Percentiles rank a stretch among this genome's conserved stretches.
Evolutionary conservation across 1,284 basidiomycete genomes (phyloP).

Genomic region (Trichosporon sp.): DNA sequence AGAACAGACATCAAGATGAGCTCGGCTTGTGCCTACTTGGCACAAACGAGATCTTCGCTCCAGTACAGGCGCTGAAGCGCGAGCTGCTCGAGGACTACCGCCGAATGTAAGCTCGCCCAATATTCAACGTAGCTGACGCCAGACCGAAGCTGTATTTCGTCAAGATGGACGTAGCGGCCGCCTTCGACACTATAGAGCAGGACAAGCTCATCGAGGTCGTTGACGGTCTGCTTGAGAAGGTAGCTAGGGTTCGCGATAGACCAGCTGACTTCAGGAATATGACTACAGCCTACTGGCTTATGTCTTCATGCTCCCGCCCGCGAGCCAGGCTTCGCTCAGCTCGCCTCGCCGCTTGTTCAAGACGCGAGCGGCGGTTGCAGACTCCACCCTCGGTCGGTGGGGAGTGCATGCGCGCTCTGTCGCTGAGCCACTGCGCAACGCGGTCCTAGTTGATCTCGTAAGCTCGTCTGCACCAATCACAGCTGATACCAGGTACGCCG

Average conservation of each 20-base stretch:
- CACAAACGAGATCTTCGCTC: slow-evolving; percentile 72
- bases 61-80: slow-evolving; percentile 64
- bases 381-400: slow-evolving; percentile 15
- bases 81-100: slow-evolving; percentile 53
- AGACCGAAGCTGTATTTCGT: slow-evolving; percentile 88
- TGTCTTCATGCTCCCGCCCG: slow-evolving; percentile 36
- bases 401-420: slow-evolving; percentile 50
- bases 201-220: slow-evolving; percentile 74
- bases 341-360: slow-evolving; percentile 35
- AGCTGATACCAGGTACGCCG: slow-evolving; percentile 24
- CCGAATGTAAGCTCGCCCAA: slow-evolving; percentile 53
- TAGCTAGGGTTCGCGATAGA: slow-evolving; percentile 34
- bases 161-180: slow-evolving; percentile 90
- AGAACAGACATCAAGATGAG: slow-evolving; percentile 60
- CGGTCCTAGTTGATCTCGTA: slow-evolving; percentile 80
- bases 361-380: slow-evolving; percentile 25
- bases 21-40: slow-evolving; percentile 77
- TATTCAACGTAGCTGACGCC: not conserved
- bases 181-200: slow-evolving; percentile 96
- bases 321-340: slow-evolving; percentile 31
- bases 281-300: slow-evolving; percentile 39
- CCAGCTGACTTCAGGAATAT: slow-evolving; percentile 22
- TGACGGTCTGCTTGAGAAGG: slow-evolving; percentile 65
- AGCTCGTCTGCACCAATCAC: slow-evolving; percentile 1
- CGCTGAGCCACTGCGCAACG: slow-evolving; percentile 65